Base-by-base conservation (phyloP, 768 basidiomycete species). In the Phylloporus sp. region DNA sequence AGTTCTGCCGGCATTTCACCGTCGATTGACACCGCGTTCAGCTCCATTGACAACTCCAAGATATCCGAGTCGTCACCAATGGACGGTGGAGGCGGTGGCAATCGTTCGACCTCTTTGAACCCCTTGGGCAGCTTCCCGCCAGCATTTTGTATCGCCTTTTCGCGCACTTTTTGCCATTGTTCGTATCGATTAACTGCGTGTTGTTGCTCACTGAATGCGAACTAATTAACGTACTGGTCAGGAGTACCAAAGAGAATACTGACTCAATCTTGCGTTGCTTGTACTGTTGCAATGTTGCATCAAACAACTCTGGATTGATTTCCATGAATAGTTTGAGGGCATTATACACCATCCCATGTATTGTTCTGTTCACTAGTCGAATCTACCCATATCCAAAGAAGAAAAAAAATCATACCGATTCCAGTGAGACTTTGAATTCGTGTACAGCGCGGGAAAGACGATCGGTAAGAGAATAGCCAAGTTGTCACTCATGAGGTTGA, bases 311-410 rank as follows among this genome's bases (percentile, higher is more conserved):
- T 0, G 93, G 89, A 62, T 97, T 98, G 64, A 98, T 91, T 68
- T 99, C 96, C 94, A 98, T 98, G 72, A 97, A 95, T 48, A 98
- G 66, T 67, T 95, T 98, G 64, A 99, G 73, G 3, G 96, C 96
- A 64, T 98, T 97, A 71, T 96, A 98, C 23, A 98, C 94, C 90
- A 98, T 94, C 52, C 91, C 91, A 57, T 99, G 96, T 58, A 98
- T 99, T 38, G 96, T 98, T 53, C 94, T 98, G 57, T 50, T 14
- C 20, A 29, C 46, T 24, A 37, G 45, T 62, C 31, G 48, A 38
- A 49, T 44, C 46, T 21, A n/a, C 21, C 20, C 33, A 10, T 50
- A 22, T 10, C 34, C 13, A 41, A 22, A 9, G n/a, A 44, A 39
- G 31, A 44, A 34, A 28, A 18, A 23, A 20, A 35, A 18, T 64